phyloP scores from a whole-genome alignment of 148 eudicot species.

The Talinum fruticosum region DNA sequence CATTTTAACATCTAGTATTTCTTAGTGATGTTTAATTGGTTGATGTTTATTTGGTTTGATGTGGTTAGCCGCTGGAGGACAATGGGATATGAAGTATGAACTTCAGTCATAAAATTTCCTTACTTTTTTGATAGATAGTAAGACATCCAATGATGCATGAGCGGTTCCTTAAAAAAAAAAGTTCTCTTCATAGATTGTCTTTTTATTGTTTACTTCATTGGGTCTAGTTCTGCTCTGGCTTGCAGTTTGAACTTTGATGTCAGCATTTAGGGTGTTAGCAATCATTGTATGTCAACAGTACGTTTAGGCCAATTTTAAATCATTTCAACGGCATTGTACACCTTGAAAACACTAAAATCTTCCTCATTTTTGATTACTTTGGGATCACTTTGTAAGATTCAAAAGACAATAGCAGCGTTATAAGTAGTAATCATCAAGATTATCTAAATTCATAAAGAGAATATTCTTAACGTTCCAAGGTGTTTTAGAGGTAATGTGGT shows the following conservation, averaged over 20 bases:
- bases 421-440: too few relatives aligned
- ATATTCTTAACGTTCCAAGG: too few relatives aligned
- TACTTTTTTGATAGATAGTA: too few relatives aligned
- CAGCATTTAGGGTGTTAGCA: background rate
- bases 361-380: too few relatives aligned
- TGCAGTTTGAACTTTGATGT: background rate
- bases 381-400: too few relatives aligned
- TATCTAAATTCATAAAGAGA: too few relatives aligned
- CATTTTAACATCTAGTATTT: background rate
- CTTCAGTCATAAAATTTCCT: background rate
- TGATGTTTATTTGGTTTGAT: background rate
- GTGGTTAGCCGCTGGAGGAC: background rate
- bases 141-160: background rate
- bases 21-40: background rate
- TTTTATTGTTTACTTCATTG: background rate
- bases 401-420: too few relatives aligned
- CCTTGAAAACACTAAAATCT: too few relatives aligned
- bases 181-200: background rate
- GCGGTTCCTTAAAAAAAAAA: background rate
- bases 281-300: too few relatives aligned
- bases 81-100: background rate
- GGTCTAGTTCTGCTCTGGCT: background rate
- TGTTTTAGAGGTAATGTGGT: too few relatives aligned
- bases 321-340: too few relatives aligned
- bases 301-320: too few relatives aligned